These are phyloP conservation scores for Chloromonas sp. DNA, from an alignment of 163 green algal genomes.

Conservation along the genomic window DNA sequence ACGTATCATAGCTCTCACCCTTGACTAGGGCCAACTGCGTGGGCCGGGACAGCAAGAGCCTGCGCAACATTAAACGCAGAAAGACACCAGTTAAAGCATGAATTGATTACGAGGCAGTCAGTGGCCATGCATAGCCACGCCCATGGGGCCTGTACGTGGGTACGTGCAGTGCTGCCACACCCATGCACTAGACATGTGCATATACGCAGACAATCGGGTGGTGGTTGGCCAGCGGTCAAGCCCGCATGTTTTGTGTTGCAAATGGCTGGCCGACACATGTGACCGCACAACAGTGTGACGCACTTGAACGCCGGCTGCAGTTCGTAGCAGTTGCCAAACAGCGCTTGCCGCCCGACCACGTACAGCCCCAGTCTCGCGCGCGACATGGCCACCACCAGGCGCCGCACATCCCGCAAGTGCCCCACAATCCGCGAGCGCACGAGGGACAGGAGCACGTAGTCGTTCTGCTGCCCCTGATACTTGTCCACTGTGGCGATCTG, in stretches of 20 bases:
- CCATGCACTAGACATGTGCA: too few species aligned
- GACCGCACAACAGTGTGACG: too few species aligned
- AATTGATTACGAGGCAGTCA: too few species aligned
- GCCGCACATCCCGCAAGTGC: constrained; percentile 92
- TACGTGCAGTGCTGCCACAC: too few species aligned
- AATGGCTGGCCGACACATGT: too few species aligned
- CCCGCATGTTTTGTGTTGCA: too few species aligned
- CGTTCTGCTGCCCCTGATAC: constrained; percentile 98
- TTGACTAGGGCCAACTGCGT: constrained; percentile 66
- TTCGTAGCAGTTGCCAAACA: constrained; percentile 95
- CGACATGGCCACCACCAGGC: constrained; percentile 93
- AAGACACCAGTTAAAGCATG: too few species aligned
- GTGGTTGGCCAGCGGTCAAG: too few species aligned
- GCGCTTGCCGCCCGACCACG: constrained; percentile 74
- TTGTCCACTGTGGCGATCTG: constrained; percentile 95
- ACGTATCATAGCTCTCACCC: constrained; percentile 33
- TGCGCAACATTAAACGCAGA: background rate
- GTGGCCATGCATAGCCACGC: too few species aligned
- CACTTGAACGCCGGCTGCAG: constrained; percentile 78
- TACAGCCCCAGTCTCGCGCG: constrained; percentile 92
- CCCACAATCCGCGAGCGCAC: constrained; percentile 87
- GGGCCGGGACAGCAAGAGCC: constrained; percentile 68
- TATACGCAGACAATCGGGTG: too few species aligned
- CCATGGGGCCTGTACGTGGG: too few species aligned
- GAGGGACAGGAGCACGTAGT: constrained; percentile 93